phyloP scores from a whole-genome alignment of 78 protist species.

The Speleostelium caveatum region DNA sequence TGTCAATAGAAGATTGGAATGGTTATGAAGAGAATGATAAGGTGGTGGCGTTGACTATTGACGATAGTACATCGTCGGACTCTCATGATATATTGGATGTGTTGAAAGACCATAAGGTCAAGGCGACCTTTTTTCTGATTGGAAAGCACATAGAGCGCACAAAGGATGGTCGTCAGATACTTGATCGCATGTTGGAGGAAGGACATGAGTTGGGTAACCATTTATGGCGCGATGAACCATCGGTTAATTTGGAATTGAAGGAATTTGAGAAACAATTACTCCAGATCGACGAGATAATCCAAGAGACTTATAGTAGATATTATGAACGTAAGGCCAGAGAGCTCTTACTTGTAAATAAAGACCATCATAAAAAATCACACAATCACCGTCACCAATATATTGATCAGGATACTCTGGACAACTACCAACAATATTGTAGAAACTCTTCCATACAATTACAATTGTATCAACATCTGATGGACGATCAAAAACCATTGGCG shows the following conservation, averaged over 20 bases:
- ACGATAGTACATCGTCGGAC: constrained; percentile 40
- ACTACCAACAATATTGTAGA: not conserved
- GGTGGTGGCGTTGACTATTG: constrained; percentile 51
- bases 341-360: not conserved
- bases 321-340: not conserved
- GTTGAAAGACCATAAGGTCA: constrained; percentile 2
- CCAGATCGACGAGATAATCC: constrained; percentile 26
- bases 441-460: not conserved
- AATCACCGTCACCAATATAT: too few species aligned
- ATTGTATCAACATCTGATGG: not conserved
- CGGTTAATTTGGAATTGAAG: not conserved
- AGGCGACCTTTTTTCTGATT: constrained; percentile 61
- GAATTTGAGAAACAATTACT: constrained; percentile 25
- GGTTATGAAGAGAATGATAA: constrained; percentile 7
- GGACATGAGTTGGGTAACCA: constrained; percentile 72
- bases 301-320: constrained; percentile 1
- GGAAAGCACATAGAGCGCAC: constrained; percentile 18
- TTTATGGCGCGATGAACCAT: constrained; percentile 49
- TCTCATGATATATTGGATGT: constrained; percentile 14
- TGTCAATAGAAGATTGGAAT: not conserved
- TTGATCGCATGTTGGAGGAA: constrained; percentile 13
- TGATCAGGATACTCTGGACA: not conserved
- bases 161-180: not conserved
- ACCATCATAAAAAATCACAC: not conserved
- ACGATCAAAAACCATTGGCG: not conserved